Evolutionary conservation across 768 basidiomycete genomes (phyloP).

Genomic region (Mycena chlorophos): DNA sequence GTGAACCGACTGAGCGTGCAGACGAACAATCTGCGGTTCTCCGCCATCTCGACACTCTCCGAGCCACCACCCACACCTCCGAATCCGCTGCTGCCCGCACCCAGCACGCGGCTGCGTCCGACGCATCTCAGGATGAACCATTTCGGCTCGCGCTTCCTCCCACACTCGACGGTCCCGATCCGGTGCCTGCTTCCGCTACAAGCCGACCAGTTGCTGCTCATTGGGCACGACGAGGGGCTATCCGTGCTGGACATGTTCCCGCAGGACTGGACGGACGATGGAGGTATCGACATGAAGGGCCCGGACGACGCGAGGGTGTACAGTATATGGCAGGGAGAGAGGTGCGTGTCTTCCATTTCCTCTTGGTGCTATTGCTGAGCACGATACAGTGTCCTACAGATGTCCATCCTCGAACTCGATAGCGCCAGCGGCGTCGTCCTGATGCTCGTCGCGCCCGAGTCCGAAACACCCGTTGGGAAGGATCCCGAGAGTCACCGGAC

Average conservation of each 20-base stretch:
- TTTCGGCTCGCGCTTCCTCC: slow-evolving; percentile 84
- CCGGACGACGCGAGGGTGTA: slow-evolving; percentile 71
- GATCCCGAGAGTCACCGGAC: slow-evolving; percentile 57
- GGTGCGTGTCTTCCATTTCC: slow-evolving; percentile 42
- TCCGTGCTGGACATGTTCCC: slow-evolving; percentile 85
- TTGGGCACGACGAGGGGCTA: slow-evolving; percentile 79
- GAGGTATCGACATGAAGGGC: slow-evolving; percentile 50
- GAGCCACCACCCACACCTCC: slow-evolving; percentile 31
- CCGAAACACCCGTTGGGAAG: slow-evolving; percentile 45
- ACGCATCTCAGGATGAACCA: slow-evolving; percentile 69
- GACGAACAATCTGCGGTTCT: slow-evolving; percentile 40
- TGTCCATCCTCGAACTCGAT: slow-evolving; percentile 73
- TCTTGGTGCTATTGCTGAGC: neutral
- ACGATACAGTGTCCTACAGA: slow-evolving; percentile 64
- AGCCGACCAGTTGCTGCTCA: slow-evolving; percentile 63
- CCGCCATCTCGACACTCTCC: slow-evolving; percentile 28
- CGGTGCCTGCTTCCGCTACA: slow-evolving; percentile 72
- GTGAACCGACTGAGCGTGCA: slow-evolving; percentile 42
- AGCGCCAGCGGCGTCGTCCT: slow-evolving; percentile 67
- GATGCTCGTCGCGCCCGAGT: slow-evolving; percentile 67
- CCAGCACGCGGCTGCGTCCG: slow-evolving; percentile 54
- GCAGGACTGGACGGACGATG: slow-evolving; percentile 61
- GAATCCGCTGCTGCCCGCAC: slow-evolving; percentile 42
- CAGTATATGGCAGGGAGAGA: slow-evolving; percentile 76
- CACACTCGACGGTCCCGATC: slow-evolving; percentile 75